Base-by-base conservation (phyloP, 495 filamentous ascomycete genomes). In the Penicillium maclennaniae region DNA sequence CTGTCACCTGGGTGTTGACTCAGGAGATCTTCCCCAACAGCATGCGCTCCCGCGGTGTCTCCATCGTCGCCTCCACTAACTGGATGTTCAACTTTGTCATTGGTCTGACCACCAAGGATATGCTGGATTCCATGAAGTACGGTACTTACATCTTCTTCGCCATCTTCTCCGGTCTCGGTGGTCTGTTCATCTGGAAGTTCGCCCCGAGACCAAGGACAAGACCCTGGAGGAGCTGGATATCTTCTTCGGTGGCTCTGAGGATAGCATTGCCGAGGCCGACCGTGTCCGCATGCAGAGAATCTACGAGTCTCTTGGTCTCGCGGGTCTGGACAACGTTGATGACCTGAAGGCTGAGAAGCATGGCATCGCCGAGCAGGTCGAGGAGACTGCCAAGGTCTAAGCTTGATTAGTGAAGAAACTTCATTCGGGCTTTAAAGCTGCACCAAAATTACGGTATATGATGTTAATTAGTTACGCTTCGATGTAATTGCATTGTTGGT, bases 171-270 rank as follows among this genome's bases (percentile, higher is more conserved):
- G 64, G 72, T 28, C 37, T 79, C 15, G 75, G 74, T 34, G 74
- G 72, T 56, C 15, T 74, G 10, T 71, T 77, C 57, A 73, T 80
- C 50, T 79, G 73, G 67, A 23, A 23, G 23, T 23, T 23, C 10
- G 27, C 27, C 10, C 27, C 78, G 79, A 82, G 66, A 82, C 79
- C 10, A 80, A 80, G 66, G 79, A 80, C 51, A 79, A 78, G 66
- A 80, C 79, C 20, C 63, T 80, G 4, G 77, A 81, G 58, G 76
- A 80, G 56, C 70, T 80, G 40, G 78, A 81, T 59, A 50, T 74
- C 41, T 65, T 77, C 47, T 80, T 81, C 55, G 69, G 69, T 19
- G 68, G 62, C 20, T 58, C 43, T 23, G 51, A 43, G 46, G 63
- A 62, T 5, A 68, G 60, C 42, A 71, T 69, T 49, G 66, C 66